Evolutionary conservation across 257 asterid genomes (phyloP), one percentile per base, ranked within the genome.

Genomic region (Thymus mandschuricus): DNA sequence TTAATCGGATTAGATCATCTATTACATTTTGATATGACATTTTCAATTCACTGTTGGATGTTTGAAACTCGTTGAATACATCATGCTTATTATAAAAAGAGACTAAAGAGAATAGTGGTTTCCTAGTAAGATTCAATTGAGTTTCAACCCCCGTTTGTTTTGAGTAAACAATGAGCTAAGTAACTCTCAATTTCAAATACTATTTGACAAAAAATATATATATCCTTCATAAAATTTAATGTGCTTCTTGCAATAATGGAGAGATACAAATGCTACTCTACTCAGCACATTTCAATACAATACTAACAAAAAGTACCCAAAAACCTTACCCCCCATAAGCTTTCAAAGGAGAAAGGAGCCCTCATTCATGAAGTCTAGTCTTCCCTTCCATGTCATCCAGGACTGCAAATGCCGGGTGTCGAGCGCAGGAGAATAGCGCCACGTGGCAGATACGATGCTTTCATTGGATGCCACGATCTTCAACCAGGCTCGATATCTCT

Each of bases 271-370:
- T 68, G 59, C 56, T 50, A 10, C 10, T 10, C 50, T 45, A 45
- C 3, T 45, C 13, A 45, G 9, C 50, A 8, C 50, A 10, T 35
- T 60, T 10, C 1, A 70, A n/a, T 48, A 49, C 40, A 38, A 3
- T 41, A 64, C 58, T 70, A 71, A 46, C 70, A 44, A 56, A 78
- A 69, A n/a, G 41, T 38, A 38, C 41, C 41, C 51, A 44, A 58
- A 71, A 69, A 58, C 69, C 57, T 13, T 56, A 21, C 21, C 21
- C 45, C 49, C 70, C 77, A 65, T 38, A 66, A 30, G 50, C 44
- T 31, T 48, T 28, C 21, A 2, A 44, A 52, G 33, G 27, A 46
- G 35, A 30, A 5, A 6, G 21, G 27, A 30, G 6, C 9, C 31
- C 40, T 46, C 57, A 7, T 21, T 52, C 29, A 10, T 28, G 60